These are phyloP conservation scores for Mycena albidolilacea DNA, from an alignment of 768 basidiomycete genomes.

Conservation along the genomic window DNA sequence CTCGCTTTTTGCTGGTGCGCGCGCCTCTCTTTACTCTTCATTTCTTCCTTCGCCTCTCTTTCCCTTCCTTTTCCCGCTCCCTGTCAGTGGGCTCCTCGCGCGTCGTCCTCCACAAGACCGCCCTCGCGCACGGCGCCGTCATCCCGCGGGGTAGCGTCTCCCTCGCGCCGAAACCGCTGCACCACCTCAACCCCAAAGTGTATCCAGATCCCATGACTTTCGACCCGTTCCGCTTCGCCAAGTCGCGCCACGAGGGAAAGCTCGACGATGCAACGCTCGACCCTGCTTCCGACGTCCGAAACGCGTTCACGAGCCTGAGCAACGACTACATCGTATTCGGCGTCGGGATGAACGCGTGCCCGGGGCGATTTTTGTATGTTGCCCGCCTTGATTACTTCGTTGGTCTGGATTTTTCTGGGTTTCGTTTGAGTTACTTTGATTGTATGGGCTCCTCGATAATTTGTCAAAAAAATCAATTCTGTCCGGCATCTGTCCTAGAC, in stretches of 20 bases:
- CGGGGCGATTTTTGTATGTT: slow-evolving; percentile 31
- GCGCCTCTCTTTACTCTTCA: too few species aligned
- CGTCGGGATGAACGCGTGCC: slow-evolving; percentile 35
- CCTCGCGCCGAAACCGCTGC: slow-evolving; percentile 33
- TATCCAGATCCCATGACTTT: slow-evolving; percentile 36
- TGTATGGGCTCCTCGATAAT: too few species aligned
- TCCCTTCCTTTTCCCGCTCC: too few species aligned
- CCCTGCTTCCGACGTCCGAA: slow-evolving; percentile 20
- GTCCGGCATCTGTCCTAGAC: too few species aligned
- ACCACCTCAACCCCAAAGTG: slow-evolving; percentile 31
- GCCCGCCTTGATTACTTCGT: too few species aligned
- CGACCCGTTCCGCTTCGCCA: slow-evolving; percentile 42
- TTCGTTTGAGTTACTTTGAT: too few species aligned
- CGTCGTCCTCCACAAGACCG: slow-evolving; percentile 28
- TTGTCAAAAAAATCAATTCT: too few species aligned
- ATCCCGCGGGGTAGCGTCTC: slow-evolving; percentile 36
- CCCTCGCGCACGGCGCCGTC: slow-evolving; percentile 33
- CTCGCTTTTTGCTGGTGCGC: slow-evolving; percentile 28
- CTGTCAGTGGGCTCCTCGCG: slow-evolving; percentile 37
- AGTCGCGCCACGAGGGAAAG: not conserved
- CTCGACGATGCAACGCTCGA: too few species aligned
- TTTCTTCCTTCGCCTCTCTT: too few species aligned
- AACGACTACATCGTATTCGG: slow-evolving; percentile 41
- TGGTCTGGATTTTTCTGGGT: too few species aligned
- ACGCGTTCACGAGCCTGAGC: slow-evolving; percentile 34